Evolutionary conservation across 805 yeast species (phyloP), one percentile per base, ranked within the genome.

Genomic region (Kregervanrija pseudodelftensis): DNA sequence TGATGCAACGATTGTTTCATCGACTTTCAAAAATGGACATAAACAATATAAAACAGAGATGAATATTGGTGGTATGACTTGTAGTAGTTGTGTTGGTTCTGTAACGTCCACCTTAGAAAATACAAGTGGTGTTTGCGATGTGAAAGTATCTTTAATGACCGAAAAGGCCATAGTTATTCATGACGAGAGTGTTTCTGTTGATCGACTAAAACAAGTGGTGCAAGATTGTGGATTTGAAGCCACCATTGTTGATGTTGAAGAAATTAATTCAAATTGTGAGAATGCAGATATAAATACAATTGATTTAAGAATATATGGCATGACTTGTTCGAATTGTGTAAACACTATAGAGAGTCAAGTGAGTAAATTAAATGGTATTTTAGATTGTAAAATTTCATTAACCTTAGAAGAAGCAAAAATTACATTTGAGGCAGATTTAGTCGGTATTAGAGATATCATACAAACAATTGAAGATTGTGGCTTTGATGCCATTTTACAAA

Each of bases 61-160:
- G 1, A 65, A 76, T 0, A 75, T 85, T 30, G 82, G 82, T 11
- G 93, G 91, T 2, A 83, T 85, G 60, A 78, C 88, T 0, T 85
- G 93, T 61, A 79, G 85, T 8, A 76, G 87, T 0, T 60, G 95
- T 63, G 77, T 77, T 1, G 70, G 70, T 36, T 67, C 90, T 0
- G 74, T 85, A 10, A 63, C 68, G 9, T 61, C 68, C 8, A 70
- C 76, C 31, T 76, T 67, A 22, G 58, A 58, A 32, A 72, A 67
- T 4, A 55, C 82, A 5, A 30, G 22, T 8, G 58, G 55, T 13
- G 52, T 55, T 2, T 30, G 36, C 5, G 13, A 42, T 4, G 85
- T 73, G 0, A 67, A 73, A 2, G 84, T 89, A 1, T 82, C 95
- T 1, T 69, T 85, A 16, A 66, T 85, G 3, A 85, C 95, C 0